phyloP scores from a whole-genome alignment of 2,329 filamentous ascomycete species.

The Aspergillus flavus region DNA sequence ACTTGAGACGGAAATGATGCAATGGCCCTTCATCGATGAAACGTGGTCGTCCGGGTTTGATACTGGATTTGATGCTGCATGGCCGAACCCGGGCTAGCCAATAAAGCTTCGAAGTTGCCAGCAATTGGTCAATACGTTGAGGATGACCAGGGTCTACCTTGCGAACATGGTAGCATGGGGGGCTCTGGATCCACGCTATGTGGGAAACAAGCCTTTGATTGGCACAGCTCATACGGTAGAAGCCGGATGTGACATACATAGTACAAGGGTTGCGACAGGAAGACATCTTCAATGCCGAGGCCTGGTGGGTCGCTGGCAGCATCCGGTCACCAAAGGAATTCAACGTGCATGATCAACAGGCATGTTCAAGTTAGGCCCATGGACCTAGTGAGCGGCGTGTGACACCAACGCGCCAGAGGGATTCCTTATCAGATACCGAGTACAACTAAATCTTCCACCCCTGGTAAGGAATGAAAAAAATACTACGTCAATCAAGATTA shows the following conservation, averaged over 20 bases:
- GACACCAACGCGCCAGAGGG: neutral
- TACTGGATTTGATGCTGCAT: constrained; percentile 34
- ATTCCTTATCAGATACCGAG: neutral
- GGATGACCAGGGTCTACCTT: neutral
- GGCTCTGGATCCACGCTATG: neutral
- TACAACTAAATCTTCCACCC: neutral
- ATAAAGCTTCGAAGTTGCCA: neutral
- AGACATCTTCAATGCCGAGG: neutral
- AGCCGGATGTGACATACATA: neutral
- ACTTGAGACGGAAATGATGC: constrained; percentile 38
- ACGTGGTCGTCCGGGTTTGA: constrained; percentile 40
- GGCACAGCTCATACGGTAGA: neutral
- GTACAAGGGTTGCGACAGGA: neutral
- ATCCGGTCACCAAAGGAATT: too few species aligned
- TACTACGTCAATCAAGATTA: neutral
- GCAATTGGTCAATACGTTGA: neutral
- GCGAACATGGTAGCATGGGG: neutral
- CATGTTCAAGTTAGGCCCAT: neutral
- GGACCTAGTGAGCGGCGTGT: neutral
- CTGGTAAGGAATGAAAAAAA: neutral
- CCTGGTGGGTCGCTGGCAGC: neutral
- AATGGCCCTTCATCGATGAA: constrained; percentile 42
- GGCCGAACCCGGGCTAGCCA: constrained; percentile 21
- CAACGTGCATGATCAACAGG: neutral
- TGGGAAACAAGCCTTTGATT: neutral